Evolutionary conservation across 208 protist genomes (phyloP).

Genomic region (Trypanosoma conorhini): DNA sequence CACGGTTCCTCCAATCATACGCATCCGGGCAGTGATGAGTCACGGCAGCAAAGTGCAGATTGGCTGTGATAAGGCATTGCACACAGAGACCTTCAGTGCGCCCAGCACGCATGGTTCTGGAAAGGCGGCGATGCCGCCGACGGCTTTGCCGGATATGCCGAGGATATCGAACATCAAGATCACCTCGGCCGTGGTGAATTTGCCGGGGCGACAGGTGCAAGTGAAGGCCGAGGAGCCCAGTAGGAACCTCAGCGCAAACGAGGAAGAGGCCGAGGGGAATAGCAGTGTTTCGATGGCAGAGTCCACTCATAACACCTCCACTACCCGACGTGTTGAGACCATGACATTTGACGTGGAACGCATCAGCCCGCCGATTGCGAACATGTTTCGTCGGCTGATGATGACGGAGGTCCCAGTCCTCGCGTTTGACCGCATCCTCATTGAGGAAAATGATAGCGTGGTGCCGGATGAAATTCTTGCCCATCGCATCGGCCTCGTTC

Average conservation of each 20-base stretch:
- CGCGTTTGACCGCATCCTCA: constrained; percentile 97
- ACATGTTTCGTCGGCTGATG: constrained; percentile 97
- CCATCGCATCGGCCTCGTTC: constrained; percentile 98
- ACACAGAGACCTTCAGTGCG: constrained; percentile 85
- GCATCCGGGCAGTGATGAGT: constrained; percentile 23
- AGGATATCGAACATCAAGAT: constrained; percentile 76
- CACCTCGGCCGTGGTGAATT: constrained; percentile 53
- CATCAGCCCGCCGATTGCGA: constrained; percentile 94
- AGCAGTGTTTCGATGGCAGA: neutral
- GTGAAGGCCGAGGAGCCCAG: neutral
- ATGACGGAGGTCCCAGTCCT: constrained; percentile 98
- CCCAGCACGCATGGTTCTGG: constrained; percentile 68
- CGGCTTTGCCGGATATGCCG: constrained; percentile 60
- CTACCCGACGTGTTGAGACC: constrained; percentile 71
- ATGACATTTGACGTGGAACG: constrained; percentile 83
- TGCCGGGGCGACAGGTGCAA: constrained; percentile 23
- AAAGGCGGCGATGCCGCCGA: constrained; percentile 36
- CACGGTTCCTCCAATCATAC: neutral
- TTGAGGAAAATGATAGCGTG: constrained; percentile 98
- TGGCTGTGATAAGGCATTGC: constrained; percentile 70
- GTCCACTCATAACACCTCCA: constrained; percentile 9
- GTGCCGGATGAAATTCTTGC: constrained; percentile 97
- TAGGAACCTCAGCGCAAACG: constrained; percentile 11
- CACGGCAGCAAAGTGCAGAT: constrained; percentile 67
- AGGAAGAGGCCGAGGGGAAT: constrained; percentile 21